A percentile compares a stretch with the other conserved stretches of the same genome.
Evolutionary conservation across 768 basidiomycete genomes (phyloP).

Genomic region (Mycena vulgaris): DNA sequence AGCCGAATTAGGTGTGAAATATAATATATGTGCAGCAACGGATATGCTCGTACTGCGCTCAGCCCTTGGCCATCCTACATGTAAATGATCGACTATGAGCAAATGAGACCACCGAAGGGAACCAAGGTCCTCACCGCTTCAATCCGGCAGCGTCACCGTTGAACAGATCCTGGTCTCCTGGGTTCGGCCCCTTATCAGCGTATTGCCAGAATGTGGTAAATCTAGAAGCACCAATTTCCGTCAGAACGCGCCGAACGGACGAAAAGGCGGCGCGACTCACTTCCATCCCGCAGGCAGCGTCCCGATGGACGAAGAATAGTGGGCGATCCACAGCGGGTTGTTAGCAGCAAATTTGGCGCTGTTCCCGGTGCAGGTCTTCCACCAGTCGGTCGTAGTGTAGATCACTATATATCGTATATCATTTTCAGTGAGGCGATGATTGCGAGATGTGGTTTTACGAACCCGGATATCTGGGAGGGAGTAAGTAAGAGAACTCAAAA

Average conservation of each 20-base stretch:
- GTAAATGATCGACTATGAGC: neutral
- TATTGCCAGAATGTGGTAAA: slow-evolving; percentile 75
- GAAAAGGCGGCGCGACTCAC: slow-evolving; percentile 44
- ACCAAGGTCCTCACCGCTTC: slow-evolving; percentile 47
- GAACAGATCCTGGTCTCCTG: slow-evolving; percentile 72
- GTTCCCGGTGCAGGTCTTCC: slow-evolving; percentile 77
- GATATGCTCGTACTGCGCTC: too few species aligned
- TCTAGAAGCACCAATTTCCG: slow-evolving; percentile 40
- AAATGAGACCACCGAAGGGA: neutral
- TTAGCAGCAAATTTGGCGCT: slow-evolving; percentile 62
- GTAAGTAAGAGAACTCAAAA: neutral
- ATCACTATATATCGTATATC: slow-evolving; percentile 66
- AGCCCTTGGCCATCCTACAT: slow-evolving; percentile 20
- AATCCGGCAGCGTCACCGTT: slow-evolving; percentile 67
- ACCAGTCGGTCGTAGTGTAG: slow-evolving; percentile 79
- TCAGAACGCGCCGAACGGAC: neutral
- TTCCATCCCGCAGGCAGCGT: slow-evolving; percentile 73
- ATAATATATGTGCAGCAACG: too few species aligned
- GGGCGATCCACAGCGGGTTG: slow-evolving; percentile 76
- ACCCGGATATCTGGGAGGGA: slow-evolving; percentile 59
- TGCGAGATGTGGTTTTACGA: slow-evolving; percentile 13
- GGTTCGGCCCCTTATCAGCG: slow-evolving; percentile 67
- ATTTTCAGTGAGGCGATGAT: neutral
- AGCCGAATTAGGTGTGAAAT: too few species aligned
- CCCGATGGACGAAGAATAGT: slow-evolving; percentile 64